A percentile compares a stretch with the other conserved stretches of the same genome.
Conservation (phyloP, 2,329 filamentous ascomycete species). For the Scorias spongiosa region DNA sequence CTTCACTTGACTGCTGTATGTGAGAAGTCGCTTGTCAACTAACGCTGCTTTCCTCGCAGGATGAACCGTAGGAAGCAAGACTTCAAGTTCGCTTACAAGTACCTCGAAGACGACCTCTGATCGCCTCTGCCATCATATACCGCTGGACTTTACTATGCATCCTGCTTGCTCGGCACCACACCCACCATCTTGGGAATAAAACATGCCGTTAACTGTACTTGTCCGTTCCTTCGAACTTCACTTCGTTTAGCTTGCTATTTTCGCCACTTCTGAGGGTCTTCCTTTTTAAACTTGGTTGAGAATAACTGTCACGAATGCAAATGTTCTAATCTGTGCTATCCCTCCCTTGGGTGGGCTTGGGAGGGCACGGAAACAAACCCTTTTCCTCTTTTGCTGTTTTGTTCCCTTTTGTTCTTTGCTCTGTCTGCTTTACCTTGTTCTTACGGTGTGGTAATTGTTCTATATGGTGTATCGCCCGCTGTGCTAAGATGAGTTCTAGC, state of each 20-base stretch:
- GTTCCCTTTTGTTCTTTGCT: no score
- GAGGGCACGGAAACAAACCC: neutral
- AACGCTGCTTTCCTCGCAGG: slow-evolving; percentile 36
- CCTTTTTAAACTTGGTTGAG: neutral
- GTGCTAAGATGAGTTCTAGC: no score
- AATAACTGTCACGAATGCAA: slow-evolving; percentile 1
- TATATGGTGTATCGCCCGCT: no score
- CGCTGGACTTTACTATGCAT: neutral
- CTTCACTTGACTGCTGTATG: neutral
- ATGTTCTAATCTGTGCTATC: neutral
- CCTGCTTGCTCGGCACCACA: neutral
- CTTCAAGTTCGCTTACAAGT: slow-evolving; percentile 97
- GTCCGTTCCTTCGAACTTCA: neutral
- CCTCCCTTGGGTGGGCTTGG: neutral
- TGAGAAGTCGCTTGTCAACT: neutral
- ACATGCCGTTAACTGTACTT: neutral
- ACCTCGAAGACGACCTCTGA: slow-evolving; percentile 80
- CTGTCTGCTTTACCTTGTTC: neutral
- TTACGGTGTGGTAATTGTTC: neutral
- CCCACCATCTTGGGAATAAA: neutral
- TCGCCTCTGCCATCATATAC: neutral
- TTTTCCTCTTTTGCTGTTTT: neutral
- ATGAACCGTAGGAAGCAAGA: slow-evolving; percentile 97
- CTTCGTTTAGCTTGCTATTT: neutral
- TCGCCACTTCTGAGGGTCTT: neutral